A percentile compares a stretch with the other conserved stretches of the same genome.
Evolutionary conservation across 129 eudicot genomes (phyloP).

Genomic region (Tagetes patula): DNA sequence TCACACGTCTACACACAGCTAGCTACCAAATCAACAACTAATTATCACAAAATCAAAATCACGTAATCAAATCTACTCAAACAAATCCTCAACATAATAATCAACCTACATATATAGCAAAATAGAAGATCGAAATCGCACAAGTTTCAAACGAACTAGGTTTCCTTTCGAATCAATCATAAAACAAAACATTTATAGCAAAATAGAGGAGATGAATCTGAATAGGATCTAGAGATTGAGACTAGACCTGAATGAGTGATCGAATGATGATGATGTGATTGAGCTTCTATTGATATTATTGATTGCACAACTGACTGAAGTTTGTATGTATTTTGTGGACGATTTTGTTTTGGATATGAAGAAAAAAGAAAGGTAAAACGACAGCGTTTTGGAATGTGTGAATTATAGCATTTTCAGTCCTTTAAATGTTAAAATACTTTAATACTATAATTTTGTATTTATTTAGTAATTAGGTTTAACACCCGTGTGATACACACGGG

Average conservation of each 20-base stretch:
- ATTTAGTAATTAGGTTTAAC: too few species aligned
- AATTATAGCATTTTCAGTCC: too few species aligned
- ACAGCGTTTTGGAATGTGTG: constrained; percentile 8
- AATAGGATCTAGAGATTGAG: not conserved
- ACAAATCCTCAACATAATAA: constrained; percentile 3
- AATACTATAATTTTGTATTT: too few species aligned
- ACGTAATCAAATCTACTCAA: not conserved
- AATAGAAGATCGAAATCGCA: not conserved
- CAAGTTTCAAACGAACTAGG: constrained; percentile 4
- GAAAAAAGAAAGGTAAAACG: constrained; percentile 16
- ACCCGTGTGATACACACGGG: too few species aligned
- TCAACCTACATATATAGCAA: constrained; percentile 16
- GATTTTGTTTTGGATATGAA: constrained; percentile 26
- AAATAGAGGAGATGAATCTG: not conserved
- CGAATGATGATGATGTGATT: constrained; percentile 11
- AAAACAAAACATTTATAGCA: constrained; percentile 4
- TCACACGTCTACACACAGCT: not conserved
- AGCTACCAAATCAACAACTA: too few species aligned
- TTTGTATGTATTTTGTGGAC: not conserved
- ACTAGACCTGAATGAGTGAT: constrained; percentile 20
- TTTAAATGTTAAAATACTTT: too few species aligned
- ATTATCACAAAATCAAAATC: not conserved
- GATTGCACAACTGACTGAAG: constrained; percentile 22
- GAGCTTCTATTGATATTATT: constrained; percentile 18
- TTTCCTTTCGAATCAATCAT: constrained; percentile 15